phyloP scores from a whole-genome alignment of 345 rosid species.

The Ailanthus altissimus region DNA sequence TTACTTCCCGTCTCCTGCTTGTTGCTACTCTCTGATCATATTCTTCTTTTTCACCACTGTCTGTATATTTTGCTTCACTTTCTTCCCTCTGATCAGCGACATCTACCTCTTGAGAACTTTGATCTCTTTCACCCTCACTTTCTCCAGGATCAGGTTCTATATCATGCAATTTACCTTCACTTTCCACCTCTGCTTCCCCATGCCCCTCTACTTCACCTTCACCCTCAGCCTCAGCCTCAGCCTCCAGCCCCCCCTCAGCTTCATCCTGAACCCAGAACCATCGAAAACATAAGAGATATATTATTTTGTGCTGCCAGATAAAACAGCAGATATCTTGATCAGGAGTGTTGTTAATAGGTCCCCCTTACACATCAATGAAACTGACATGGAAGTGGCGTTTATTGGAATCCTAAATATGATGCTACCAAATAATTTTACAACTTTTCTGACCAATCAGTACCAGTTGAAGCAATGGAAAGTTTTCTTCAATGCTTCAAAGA shows the following conservation, averaged over 20 bases:
- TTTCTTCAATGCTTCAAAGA: too few relatives aligned
- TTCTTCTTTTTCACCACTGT: slow-evolving; percentile 75
- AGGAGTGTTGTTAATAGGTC: not conserved
- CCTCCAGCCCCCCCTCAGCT: slow-evolving; percentile 73
- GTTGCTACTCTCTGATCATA: slow-evolving; percentile 60
- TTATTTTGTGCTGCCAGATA: not conserved
- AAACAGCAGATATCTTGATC: not conserved
- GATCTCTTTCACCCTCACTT: slow-evolving; percentile 93
- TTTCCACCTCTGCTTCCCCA: slow-evolving; percentile 65
- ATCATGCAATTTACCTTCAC: slow-evolving; percentile 64
- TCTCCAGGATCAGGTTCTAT: slow-evolving; percentile 81
- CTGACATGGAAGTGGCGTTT: not conserved
- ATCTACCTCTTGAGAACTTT: slow-evolving; percentile 74
- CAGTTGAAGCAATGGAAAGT: not conserved
- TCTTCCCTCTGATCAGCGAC: slow-evolving; percentile 67
- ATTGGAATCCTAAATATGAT: not conserved
- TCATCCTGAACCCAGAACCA: slow-evolving; percentile 54
- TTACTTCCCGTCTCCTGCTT: slow-evolving; percentile 57
- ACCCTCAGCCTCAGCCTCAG: slow-evolving; percentile 49
- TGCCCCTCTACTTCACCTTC: slow-evolving; percentile 65
- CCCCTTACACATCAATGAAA: not conserved
- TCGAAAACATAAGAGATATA: not conserved
- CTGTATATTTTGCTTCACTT: slow-evolving; percentile 65
- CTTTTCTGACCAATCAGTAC: not conserved
- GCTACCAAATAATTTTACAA: not conserved